Percentiles rank a stretch among this genome's conserved stretches.
Evolutionary conservation across 2,329 filamentous ascomycete genomes (phyloP).

Genomic region (Pseudocercospora musae): DNA sequence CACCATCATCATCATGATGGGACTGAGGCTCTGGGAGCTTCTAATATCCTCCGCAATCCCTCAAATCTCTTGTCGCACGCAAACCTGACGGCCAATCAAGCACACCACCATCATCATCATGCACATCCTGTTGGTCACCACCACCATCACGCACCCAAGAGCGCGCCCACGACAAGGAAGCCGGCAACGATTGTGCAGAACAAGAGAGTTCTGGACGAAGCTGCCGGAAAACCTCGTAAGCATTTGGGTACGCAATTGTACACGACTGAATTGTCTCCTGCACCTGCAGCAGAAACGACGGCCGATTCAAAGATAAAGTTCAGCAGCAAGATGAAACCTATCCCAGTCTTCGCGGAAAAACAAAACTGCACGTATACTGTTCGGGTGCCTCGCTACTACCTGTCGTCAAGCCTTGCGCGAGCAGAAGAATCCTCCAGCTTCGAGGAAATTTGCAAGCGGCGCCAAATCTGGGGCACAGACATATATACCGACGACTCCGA

Average conservation of each 20-base stretch:
- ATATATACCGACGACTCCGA: conserved; percentile 97
- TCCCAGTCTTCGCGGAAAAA: conserved; percentile 73
- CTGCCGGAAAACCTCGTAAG: conserved; percentile 66
- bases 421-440: conserved; percentile 53
- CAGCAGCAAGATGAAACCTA: conserved; percentile 61
- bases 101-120: conserved; percentile 38
- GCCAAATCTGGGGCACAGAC: conserved; percentile 87
- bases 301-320: conserved; percentile 56
- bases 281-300: conserved; percentile 33
- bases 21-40: conserved; percentile 12
- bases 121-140: conserved; percentile 37
- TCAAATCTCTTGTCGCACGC: conserved; percentile 32
- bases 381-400: conserved; percentile 75
- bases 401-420: conserved; percentile 39
- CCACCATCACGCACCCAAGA: conserved; percentile 35
- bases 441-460: conserved; percentile 77
- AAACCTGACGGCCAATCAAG: conserved; percentile 27
- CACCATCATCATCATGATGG: conserved; percentile 35
- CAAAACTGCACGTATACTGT: conserved; percentile 90
- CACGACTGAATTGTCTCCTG: conserved; percentile 59
- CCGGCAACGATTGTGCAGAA: conserved; percentile 66
- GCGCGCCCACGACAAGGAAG: conserved; percentile 50
- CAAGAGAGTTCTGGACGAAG: conserved; percentile 67
- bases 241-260: conserved; percentile 87
- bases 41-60: conserved; percentile 28